Evolutionary conservation across 1,284 basidiomycete genomes (phyloP).

Genomic region (Apiotrichum gamsii): DNA sequence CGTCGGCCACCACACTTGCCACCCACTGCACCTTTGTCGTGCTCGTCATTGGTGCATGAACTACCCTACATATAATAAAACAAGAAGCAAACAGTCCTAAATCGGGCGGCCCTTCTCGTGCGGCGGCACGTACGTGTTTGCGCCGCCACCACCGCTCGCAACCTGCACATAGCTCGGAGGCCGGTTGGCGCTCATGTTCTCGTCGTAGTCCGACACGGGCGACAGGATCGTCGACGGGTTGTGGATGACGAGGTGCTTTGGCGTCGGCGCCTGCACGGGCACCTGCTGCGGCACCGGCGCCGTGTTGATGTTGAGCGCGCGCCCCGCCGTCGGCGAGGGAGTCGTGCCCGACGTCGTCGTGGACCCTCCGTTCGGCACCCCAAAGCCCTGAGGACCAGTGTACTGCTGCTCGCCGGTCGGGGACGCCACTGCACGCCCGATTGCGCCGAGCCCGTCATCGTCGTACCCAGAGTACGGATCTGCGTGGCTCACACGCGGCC

Average conservation of each 20-base stretch:
- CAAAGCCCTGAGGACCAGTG: conserved; percentile 10
- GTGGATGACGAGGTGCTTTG: conserved; percentile 9
- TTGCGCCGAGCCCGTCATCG: conserved; percentile 34
- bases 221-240: conserved; percentile 1
- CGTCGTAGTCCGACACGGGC: conserved; percentile 4
- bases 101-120: conserved; percentile 1
- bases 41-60: too few relatives aligned
- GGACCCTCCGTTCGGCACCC: too few relatives aligned
- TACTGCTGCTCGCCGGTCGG: conserved; percentile 23
- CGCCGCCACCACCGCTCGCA: too few relatives aligned
- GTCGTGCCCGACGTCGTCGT: neutral
- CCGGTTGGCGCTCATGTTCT: neutral
- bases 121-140: neutral
- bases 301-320: neutral
- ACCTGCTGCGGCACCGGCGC: neutral
- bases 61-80: too few relatives aligned
- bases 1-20: too few relatives aligned
- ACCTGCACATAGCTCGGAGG: conserved; percentile 13
- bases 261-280: conserved; percentile 11
- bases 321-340: neutral
- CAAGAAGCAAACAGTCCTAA: too few relatives aligned
- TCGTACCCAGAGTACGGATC: conserved; percentile 1
- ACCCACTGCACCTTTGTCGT: too few relatives aligned
- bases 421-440: conserved; percentile 29
- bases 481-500: neutral